phyloP scores from a whole-genome alignment of 2,329 filamentous ascomycete species.

The Eutypa lata region DNA sequence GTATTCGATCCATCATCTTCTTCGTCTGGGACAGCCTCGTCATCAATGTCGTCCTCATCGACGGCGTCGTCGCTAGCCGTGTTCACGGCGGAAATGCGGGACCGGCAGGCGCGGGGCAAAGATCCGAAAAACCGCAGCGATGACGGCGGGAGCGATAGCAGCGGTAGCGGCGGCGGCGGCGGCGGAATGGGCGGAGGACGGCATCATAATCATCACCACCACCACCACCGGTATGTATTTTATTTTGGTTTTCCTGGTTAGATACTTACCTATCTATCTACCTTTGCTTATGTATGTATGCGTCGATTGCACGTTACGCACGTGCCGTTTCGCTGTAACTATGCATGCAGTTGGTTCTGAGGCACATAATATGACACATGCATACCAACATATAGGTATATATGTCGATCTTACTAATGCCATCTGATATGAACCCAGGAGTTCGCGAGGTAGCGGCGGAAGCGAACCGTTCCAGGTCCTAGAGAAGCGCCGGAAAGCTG shows the following conservation, averaged over 20 bases:
- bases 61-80: slow-evolving; percentile 3
- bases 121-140: slow-evolving; percentile 44
- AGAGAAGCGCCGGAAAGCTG: slow-evolving; percentile 47
- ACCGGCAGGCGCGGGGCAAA: slow-evolving; percentile 58
- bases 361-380: no score
- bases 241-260: no score
- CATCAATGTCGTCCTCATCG: no score
- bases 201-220: slow-evolving; percentile 1
- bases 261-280: no score
- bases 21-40: no score
- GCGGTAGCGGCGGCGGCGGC: slow-evolving; percentile 9
- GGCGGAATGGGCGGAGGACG: slow-evolving; percentile 12
- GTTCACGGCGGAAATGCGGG: slow-evolving; percentile 52
- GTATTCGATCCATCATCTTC: neutral
- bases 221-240: slow-evolving; percentile 1
- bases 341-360: no score
- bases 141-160: slow-evolving; percentile 25
- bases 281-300: no score
- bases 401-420: no score
- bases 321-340: no score
- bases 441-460: slow-evolving; percentile 4
- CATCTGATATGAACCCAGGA: no score
- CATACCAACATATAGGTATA: no score
- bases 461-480: slow-evolving; percentile 39
- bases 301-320: no score